phyloP scores from a whole-genome alignment of 148 eudicot species.

The Chenopodium formosanum region DNA sequence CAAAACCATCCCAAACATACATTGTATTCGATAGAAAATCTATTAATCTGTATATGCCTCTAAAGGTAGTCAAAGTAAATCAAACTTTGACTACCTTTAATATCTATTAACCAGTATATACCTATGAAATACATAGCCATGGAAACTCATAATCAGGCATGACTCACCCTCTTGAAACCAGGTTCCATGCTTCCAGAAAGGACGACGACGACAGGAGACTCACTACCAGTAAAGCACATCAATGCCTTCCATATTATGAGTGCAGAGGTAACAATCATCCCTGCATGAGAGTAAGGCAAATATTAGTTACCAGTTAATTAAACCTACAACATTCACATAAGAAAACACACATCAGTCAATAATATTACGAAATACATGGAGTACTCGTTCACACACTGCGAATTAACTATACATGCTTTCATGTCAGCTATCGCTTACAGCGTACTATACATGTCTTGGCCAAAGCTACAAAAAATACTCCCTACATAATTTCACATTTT shows the following conservation, averaged over 20 bases:
- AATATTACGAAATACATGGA: neutral
- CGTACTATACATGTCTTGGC: neutral
- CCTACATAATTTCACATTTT: neutral
- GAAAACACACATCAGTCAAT: neutral
- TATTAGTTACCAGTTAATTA: neutral
- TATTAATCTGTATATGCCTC: neutral
- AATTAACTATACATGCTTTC: neutral
- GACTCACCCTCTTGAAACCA: constrained; percentile 53
- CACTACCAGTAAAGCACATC: constrained; percentile 72
- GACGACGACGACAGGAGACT: constrained; percentile 86
- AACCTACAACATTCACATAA: neutral
- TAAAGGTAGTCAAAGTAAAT: too few relatives aligned
- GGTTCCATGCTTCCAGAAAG: constrained; percentile 92
- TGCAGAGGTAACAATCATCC: constrained; percentile 67
- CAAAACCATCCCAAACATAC: neutral
- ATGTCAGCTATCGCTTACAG: neutral
- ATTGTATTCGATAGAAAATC: neutral
- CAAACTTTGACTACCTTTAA: too few relatives aligned
- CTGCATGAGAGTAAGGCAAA: constrained; percentile 34
- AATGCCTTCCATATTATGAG: constrained; percentile 77
- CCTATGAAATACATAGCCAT: neutral
- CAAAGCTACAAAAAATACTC: neutral
- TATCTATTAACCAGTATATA: neutral
- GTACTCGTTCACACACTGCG: neutral
- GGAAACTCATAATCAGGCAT: constrained; percentile 6